Evolutionary conservation across 805 yeast species (phyloP).

Genomic region (Wickerhamia fluorescens): DNA sequence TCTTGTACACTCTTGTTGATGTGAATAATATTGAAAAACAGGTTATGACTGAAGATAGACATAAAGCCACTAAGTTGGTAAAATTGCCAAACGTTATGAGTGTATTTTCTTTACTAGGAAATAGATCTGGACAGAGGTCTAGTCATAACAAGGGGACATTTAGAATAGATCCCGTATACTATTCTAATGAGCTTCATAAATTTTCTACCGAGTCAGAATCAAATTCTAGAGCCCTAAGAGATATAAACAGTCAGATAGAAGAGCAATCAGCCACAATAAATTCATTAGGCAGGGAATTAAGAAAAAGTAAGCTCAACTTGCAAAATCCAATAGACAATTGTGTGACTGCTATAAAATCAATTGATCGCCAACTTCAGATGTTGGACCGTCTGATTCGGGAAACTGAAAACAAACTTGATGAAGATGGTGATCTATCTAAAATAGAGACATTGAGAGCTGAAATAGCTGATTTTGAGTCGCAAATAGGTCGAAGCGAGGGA

Average conservation of each 20-base stretch:
- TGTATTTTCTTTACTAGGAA: conserved; percentile 37
- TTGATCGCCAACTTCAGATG: conserved; percentile 3
- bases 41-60: conserved; percentile 44
- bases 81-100: conserved; percentile 30
- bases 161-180: conserved; percentile 48
- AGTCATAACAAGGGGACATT: conserved; percentile 36
- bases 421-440: conserved; percentile 38
- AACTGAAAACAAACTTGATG: conserved; percentile 33
- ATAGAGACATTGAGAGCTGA: conserved; percentile 31
- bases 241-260: conserved; percentile 6
- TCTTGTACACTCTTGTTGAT: conserved; percentile 62
- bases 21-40: conserved; percentile 50
- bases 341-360: conserved; percentile 5
- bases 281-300: conserved; percentile 4
- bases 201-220: conserved; percentile 16
- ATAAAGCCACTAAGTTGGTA: conserved; percentile 41
- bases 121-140: conserved; percentile 39
- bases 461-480: conserved; percentile 20
- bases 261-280: conserved; percentile 4
- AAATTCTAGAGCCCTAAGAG: conserved; percentile 9
- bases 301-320: conserved; percentile 5
- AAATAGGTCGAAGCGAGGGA: conserved; percentile 19
- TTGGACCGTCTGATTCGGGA: conserved; percentile 12
- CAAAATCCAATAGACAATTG: conserved; percentile 4
- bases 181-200: conserved; percentile 23